These are phyloP conservation scores for Craspedostauros australis DNA, from an alignment of 108 stramenopile genomes.

Conservation along the genomic window DNA sequence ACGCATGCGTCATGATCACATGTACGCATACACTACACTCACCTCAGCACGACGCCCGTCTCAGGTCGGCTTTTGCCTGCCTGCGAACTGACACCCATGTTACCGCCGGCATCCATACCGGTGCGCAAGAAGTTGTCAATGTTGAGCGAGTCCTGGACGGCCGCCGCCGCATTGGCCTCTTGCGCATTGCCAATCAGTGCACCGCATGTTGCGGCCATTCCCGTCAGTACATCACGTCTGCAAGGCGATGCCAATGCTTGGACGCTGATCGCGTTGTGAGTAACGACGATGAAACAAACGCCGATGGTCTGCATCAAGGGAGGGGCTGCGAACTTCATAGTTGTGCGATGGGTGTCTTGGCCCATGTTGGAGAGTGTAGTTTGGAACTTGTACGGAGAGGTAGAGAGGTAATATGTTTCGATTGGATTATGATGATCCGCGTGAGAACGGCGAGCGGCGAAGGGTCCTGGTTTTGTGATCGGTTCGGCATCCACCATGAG, in stretches of 20 bases:
- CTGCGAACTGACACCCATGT: constrained; percentile 59
- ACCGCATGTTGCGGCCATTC: not conserved
- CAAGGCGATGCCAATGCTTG: not conserved
- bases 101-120: constrained; percentile 47
- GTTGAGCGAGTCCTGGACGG: constrained; percentile 51
- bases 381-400: too few species aligned
- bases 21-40: not conserved
- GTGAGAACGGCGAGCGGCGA: too few species aligned
- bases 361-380: too few species aligned
- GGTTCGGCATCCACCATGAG: too few species aligned
- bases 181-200: not conserved
- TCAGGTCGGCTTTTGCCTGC: constrained; percentile 58
- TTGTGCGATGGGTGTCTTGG: too few species aligned
- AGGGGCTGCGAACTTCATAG: too few species aligned
- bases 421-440: too few species aligned
- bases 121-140: constrained; percentile 57
- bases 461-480: too few species aligned
- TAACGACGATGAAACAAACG: too few species aligned
- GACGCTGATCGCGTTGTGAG: too few species aligned
- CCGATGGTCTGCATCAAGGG: too few species aligned
- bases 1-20: not conserved
- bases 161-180: constrained; percentile 32
- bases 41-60: constrained; percentile 45
- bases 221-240: constrained; percentile 2
- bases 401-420: too few species aligned